Evolutionary conservation across 148 eudicot species (phyloP), one percentile per base, ranked within the genome.

Genomic region (Dysphania ambrosioides): DNA sequence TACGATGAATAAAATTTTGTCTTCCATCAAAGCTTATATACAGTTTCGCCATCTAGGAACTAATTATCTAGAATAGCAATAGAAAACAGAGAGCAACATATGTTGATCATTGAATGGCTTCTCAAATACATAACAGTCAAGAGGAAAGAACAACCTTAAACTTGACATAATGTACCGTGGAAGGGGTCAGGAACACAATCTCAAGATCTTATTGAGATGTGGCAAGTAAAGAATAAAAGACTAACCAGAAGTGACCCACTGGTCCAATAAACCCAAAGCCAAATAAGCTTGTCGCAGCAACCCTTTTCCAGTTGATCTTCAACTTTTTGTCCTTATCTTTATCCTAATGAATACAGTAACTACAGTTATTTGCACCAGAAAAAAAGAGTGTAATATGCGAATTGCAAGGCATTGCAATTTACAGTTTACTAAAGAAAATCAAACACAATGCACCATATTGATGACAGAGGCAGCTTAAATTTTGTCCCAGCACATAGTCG

Each of bases 261-360:
- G 98, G 98, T 80, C 98, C 97, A 82, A 93, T 87, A 83, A 93
- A 93, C 77, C 83, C 97, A 81, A 91, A 86, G 47, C 98, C 98
- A 86, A 93, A 93, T 81, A 93, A 82, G 83, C 92, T 89, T 67
- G 97, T 93, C 15, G 97, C 83, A 72, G 94, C 97, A 75, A 91
- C 98, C 72, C 97, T 86, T 76, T 87, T 93, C 98, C 98, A 91
- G 70, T 93, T 91, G 74, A 93, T 84, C 72, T 79, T 81, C 55
- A 84, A 72, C 69, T 83, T 85, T 74, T 89, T 82, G 68, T 78
- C 87, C 79, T 86, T 81, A 40, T 78, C 87, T 78, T 86, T 81
- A 40, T 88, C 91, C 94, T 91, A 79, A 70, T 16, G 32, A 66
- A 71, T 61, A n/a, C 11, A 1, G 15, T 77, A 3, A 75, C 6